Evolutionary conservation across 768 basidiomycete genomes (phyloP), one percentile per base, ranked within the genome.

Genomic region (Cubamyces sp.): DNA sequence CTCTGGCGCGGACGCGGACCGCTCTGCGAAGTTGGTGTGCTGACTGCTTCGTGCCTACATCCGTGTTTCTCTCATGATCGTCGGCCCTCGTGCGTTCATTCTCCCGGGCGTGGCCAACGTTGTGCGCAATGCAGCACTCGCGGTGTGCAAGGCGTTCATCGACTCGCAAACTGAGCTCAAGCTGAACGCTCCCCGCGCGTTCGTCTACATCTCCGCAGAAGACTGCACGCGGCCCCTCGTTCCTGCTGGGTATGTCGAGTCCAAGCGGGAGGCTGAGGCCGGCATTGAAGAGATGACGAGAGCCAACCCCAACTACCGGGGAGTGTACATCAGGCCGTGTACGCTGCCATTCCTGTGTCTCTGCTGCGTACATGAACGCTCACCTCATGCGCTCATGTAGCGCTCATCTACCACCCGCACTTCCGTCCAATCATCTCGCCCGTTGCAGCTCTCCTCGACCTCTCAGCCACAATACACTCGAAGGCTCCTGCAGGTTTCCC

Each of bases 341-440:
- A 73, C 69, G 91, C 64, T 45, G 60, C 37, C 16, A 50, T 37
- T 59, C 47, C 43, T 54, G 56, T 23, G 18, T 42, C 18, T 18
- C 18, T 30, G 41, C 19, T 11, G 14, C 6, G 34, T n/a, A 18
- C 1, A 34, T 34, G 21, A 23, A 19, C 12, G 2, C 14, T 11
- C 18, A 18, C 50, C 34, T 53, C 26, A 41, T 45, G 34, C 39
- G 58, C n/a, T 30, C 47, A 11, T 49, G 23, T 37, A 94, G 97
- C 96, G 65, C 80, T 99, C 55, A 94, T 99, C 68, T 98, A 98
- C 76, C 96, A 98, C 72, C 91, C 96, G 9, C 94, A 97, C 74
- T 80, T 88, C 66, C 87, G 95, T 45, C 97, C 97, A n/a, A 70
- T 96, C 50, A 90, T 90, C 11, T 90, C 93, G 43, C 90, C 93